Percentiles rank a stretch among this genome's conserved stretches.
These are phyloP conservation scores for Boletus mariae DNA, from an alignment of 1,284 basidiomycete species.

Conservation along the genomic window DNA sequence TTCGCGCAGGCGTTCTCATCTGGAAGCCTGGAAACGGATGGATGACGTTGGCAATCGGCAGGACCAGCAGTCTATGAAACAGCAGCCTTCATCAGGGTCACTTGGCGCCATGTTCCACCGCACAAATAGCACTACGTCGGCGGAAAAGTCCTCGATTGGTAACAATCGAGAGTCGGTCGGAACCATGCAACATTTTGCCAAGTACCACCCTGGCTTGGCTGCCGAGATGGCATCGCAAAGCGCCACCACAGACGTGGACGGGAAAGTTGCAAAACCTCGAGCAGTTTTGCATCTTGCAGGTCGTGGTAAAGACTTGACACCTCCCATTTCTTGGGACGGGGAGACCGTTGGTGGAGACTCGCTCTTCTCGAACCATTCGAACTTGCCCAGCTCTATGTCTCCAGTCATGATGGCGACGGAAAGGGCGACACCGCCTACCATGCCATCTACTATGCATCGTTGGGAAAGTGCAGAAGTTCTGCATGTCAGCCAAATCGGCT, in stretches of 20 bases:
- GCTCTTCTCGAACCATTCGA: conserved; percentile 46
- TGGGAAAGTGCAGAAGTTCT: conserved; percentile 74
- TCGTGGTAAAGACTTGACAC: conserved; percentile 25
- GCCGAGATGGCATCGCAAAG: conserved; percentile 44
- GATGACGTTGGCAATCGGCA: conserved; percentile 43
- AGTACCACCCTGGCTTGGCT: conserved; percentile 47
- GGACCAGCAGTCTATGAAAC: conserved; percentile 32
- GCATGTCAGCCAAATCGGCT: conserved; percentile 37
- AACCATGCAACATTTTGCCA: conserved; percentile 33
- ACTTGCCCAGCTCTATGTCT: conserved; percentile 40
- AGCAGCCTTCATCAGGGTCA: conserved; percentile 40
- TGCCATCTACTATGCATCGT: conserved; percentile 45
- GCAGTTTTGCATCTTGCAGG: conserved; percentile 42
- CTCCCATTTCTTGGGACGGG: conserved; percentile 53
- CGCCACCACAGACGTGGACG: conserved; percentile 12
- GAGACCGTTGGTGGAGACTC: conserved; percentile 48
- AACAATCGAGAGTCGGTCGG: conserved; percentile 29
- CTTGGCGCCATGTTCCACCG: conserved; percentile 60
- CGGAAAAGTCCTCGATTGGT: conserved; percentile 41
- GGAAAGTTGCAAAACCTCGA: conserved; percentile 17
- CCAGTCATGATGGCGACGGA: conserved; percentile 51
- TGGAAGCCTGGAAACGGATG: conserved; percentile 46
- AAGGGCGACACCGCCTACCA: conserved; percentile 57
- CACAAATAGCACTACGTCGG: conserved; percentile 24
- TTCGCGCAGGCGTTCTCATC: conserved; percentile 40